Conservation (phyloP, 2,329 filamentous ascomycete genomes). For the Orbilia blumenaviensis region DNA sequence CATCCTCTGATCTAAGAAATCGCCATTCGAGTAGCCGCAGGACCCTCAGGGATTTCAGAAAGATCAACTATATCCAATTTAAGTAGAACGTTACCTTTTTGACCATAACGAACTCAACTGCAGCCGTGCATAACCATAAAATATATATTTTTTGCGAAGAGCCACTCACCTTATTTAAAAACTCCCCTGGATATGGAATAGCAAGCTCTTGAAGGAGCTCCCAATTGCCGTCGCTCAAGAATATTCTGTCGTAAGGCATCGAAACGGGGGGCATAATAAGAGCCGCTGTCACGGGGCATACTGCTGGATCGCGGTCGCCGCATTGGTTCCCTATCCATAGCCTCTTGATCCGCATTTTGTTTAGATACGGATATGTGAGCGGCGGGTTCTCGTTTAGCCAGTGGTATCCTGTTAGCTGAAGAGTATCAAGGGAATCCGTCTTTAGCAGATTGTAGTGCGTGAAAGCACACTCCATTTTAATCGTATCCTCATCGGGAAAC, state of each 20-base stretch:
- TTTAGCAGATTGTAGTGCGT: background rate
- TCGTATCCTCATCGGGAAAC: background rate
- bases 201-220: conserved; percentile 11
- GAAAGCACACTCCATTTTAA: no score
- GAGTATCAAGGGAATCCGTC: conserved; percentile 6
- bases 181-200: background rate
- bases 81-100: no score
- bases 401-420: background rate
- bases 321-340: conserved; percentile 30
- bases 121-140: no score
- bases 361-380: background rate
- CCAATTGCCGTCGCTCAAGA: conserved; percentile 3
- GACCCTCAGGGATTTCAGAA: background rate
- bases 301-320: background rate
- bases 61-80: background rate
- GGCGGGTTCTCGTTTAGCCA: background rate
- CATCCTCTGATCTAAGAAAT: background rate
- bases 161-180: background rate
- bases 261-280: background rate
- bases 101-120: no score
- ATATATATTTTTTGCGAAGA: no score
- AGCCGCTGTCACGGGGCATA: conserved; percentile 1
- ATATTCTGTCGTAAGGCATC: background rate
- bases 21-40: background rate
- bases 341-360: background rate